phyloP scores from a whole-genome alignment of 208 protist genomes.

The Novymonas esmeraldas region DNA sequence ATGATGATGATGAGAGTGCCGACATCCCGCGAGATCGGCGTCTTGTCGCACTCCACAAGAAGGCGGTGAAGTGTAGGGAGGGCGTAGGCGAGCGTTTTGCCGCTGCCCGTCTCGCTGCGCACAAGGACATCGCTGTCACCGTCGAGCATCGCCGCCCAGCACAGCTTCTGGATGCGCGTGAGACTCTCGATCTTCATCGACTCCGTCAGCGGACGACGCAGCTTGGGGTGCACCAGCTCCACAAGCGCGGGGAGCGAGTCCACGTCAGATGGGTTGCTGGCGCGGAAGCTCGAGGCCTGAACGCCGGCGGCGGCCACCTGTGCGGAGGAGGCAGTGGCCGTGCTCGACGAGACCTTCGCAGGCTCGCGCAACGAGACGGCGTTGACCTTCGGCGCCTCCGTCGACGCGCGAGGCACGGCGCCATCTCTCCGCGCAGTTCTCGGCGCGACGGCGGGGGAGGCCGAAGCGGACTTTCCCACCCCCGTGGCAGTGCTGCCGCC shows the following conservation, averaged over 20 bases:
- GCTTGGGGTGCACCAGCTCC: conserved; percentile 73
- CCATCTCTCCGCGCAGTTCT: too few species aligned
- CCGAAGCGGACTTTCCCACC: neutral
- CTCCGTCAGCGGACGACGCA: conserved; percentile 66
- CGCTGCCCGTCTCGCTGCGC: conserved; percentile 91
- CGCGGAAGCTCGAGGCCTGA: conserved; percentile 41
- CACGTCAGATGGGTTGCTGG: conserved; percentile 43
- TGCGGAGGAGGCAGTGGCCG: neutral
- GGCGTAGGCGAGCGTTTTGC: conserved; percentile 94
- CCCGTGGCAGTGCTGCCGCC: neutral
- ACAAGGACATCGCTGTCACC: conserved; percentile 83
- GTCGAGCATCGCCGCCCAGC: conserved; percentile 88
- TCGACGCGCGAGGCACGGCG: neutral
- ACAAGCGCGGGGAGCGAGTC: conserved; percentile 47
- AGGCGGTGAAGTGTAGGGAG: conserved; percentile 94
- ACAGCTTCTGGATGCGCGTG: conserved; percentile 95
- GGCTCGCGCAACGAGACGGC: conserved; percentile 29
- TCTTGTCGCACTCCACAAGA: conserved; percentile 74
- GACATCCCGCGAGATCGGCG: conserved; percentile 67
- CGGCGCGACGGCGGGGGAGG: too few species aligned
- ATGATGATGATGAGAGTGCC: conserved; percentile 86
- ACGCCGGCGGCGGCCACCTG: neutral
- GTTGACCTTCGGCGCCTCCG: conserved; percentile 1
- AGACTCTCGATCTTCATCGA: conserved; percentile 62
- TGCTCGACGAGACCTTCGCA: conserved; percentile 4